Percentiles rank a stretch among this genome's conserved stretches.
Conservation (phyloP, 371 early-diverging fungal genomes). For the Batkoa obscura region DNA sequence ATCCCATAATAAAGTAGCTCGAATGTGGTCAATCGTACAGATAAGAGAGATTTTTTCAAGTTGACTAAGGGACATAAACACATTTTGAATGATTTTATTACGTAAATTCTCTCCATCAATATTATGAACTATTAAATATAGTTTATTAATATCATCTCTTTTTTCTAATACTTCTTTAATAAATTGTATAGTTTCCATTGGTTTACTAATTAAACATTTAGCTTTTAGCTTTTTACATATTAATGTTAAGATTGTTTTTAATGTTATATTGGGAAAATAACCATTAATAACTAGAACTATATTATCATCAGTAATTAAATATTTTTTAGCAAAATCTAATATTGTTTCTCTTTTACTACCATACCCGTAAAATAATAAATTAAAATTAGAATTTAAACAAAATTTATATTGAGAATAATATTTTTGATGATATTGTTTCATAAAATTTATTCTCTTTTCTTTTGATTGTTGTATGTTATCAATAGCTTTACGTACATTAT, state of each 20-base stretch:
- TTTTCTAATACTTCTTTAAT: background rate
- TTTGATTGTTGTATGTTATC: background rate
- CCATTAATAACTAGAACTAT: background rate
- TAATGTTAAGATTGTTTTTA: background rate
- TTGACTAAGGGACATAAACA: conserved; percentile 41
- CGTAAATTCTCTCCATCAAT: conserved; percentile 70
- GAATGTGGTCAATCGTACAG: conserved; percentile 77
- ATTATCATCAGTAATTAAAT: background rate
- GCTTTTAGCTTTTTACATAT: no score
- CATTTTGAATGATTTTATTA: conserved; percentile 37
- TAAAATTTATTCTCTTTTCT: background rate
- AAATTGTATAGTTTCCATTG: background rate
- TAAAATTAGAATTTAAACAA: conserved; percentile 3
- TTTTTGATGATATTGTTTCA: background rate
- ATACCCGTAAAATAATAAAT: conserved; percentile 8
- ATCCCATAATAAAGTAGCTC: conserved; percentile 77
- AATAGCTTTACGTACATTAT: background rate
- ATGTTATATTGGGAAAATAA: background rate
- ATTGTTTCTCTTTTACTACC: background rate
- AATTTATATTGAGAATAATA: conserved; percentile 6
- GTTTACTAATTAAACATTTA: background rate
- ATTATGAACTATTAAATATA: conserved; percentile 73
- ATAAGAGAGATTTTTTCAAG: conserved; percentile 50
- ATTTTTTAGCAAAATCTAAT: background rate
- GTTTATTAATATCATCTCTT: conserved; percentile 19